These are phyloP conservation scores for Sordariomycetes sp. DNA, from an alignment of 2,329 filamentous ascomycete species.

Conservation along the genomic window DNA sequence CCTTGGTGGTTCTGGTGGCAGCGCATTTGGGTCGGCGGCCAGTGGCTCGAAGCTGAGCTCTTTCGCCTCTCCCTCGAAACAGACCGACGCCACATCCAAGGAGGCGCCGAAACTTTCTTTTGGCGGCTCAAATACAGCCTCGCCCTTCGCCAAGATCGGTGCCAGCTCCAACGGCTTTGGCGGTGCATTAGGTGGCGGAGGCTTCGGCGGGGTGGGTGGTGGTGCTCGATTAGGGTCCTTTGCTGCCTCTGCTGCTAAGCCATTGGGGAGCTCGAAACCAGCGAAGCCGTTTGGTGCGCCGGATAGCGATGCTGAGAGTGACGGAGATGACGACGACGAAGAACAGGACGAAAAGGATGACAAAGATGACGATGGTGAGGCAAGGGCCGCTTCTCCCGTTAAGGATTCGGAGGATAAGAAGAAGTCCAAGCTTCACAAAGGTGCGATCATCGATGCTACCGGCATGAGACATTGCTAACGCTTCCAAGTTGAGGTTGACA, in stretches of 20 bases:
- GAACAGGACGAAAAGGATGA: constrained; percentile 29
- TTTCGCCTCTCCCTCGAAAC: constrained; percentile 18
- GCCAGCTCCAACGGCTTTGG: constrained; percentile 39
- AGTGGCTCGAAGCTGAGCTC: constrained; percentile 23
- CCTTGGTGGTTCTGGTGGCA: constrained; percentile 36
- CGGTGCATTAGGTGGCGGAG: constrained; percentile 33
- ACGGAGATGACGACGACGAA: constrained; percentile 23
- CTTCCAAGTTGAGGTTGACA: constrained; percentile 57
- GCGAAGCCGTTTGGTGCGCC: constrained; percentile 70
- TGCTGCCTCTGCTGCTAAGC: constrained; percentile 47
- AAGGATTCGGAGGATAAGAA: constrained; percentile 56
- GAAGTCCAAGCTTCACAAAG: constrained; percentile 57
- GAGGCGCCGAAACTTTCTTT: constrained; percentile 40
- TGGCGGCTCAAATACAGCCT: constrained; percentile 27
- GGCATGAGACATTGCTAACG: constrained; percentile 13
- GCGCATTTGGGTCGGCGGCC: constrained; percentile 36
- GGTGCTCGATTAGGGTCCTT: constrained; percentile 55
- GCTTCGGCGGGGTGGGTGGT: constrained; percentile 24
- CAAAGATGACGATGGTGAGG: constrained; percentile 37
- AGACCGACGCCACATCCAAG: constrained; percentile 9
- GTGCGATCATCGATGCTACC: constrained; percentile 36
- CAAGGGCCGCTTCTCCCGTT: constrained; percentile 34
- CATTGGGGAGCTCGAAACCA: constrained; percentile 48
- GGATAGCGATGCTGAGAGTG: constrained; percentile 52
- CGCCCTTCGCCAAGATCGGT: constrained; percentile 37